Conservation (phyloP, 179 eudicot genomes). For the Sideroxylon spinosum region DNA sequence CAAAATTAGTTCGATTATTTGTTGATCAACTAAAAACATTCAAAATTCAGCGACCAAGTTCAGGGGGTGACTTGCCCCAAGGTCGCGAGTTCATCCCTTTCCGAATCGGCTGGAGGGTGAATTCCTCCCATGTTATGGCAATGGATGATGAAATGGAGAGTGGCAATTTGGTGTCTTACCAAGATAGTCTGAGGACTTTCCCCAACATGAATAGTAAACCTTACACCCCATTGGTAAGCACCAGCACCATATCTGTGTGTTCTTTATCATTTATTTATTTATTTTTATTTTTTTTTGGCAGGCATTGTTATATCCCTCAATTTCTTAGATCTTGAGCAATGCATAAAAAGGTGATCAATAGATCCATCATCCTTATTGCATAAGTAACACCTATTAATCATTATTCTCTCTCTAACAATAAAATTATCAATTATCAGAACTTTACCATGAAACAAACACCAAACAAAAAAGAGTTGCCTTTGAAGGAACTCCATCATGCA, state of each 20-base stretch:
- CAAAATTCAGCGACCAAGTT: slow-evolving; percentile 63
- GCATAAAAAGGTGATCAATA: too few species aligned
- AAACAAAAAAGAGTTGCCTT: too few species aligned
- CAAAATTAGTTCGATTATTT: not conserved
- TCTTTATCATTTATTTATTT: not conserved
- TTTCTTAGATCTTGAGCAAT: too few species aligned
- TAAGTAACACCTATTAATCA: too few species aligned
- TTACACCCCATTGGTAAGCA: slow-evolving; percentile 73
- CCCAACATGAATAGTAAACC: slow-evolving; percentile 92
- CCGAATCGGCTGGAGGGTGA: slow-evolving; percentile 71
- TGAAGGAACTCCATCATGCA: too few species aligned
- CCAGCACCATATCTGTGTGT: slow-evolving; percentile 20
- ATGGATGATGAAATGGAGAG: slow-evolving; percentile 88
- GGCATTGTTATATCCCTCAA: too few species aligned
- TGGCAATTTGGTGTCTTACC: slow-evolving; percentile 66
- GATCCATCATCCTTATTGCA: too few species aligned
- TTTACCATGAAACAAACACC: too few species aligned
- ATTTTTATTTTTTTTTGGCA: too few species aligned
- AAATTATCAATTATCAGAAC: too few species aligned
- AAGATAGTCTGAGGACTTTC: slow-evolving; percentile 80
- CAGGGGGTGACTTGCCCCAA: slow-evolving; percentile 92
- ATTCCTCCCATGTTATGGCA: slow-evolving; percentile 60
- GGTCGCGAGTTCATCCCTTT: slow-evolving; percentile 59
- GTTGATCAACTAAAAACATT: slow-evolving; percentile 21
- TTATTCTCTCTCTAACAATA: too few species aligned